A percentile compares a stretch with the other conserved stretches of the same genome.
These are phyloP conservation scores for Coprinopsis strossmayeri DNA, from an alignment of 768 basidiomycete genomes.

Conservation along the genomic window DNA sequence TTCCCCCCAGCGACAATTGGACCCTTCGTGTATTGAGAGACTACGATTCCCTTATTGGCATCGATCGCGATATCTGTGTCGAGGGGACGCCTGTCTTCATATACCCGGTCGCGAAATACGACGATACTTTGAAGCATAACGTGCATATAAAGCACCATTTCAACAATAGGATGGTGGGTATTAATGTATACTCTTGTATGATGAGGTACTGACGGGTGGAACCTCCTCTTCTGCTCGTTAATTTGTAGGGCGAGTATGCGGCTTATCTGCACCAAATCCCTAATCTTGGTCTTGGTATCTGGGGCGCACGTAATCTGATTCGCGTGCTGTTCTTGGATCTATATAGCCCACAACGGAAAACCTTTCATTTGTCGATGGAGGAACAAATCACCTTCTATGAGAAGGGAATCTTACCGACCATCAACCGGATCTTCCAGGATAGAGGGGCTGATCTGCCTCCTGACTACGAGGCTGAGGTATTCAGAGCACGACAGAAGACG, in stretches of 20 bases:
- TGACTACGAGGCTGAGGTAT: neutral
- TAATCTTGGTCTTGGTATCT: neutral
- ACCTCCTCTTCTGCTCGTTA: too few species aligned
- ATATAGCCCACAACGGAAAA: neutral
- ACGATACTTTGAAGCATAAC: conserved; percentile 1
- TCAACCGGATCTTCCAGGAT: neutral
- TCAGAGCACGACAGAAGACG: neutral
- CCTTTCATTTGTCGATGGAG: neutral
- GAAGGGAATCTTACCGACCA: neutral
- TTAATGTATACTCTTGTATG: too few species aligned
- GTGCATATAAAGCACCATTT: neutral
- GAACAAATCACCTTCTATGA: neutral
- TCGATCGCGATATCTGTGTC: neutral
- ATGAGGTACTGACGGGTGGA: too few species aligned
- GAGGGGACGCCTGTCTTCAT: neutral
- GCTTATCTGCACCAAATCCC: conserved; percentile 1
- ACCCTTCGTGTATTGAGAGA: neutral
- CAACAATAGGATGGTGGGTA: neutral
- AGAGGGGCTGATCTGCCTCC: conserved; percentile 1
- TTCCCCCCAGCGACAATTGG: neutral
- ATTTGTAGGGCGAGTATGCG: neutral
- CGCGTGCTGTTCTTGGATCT: conserved; percentile 1
- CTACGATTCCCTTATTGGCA: conserved; percentile 1
- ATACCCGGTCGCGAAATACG: neutral
- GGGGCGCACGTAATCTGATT: neutral